Conservation (phyloP, 1,284 basidiomycete genomes). For the Ganoderma lucidum region DNA sequence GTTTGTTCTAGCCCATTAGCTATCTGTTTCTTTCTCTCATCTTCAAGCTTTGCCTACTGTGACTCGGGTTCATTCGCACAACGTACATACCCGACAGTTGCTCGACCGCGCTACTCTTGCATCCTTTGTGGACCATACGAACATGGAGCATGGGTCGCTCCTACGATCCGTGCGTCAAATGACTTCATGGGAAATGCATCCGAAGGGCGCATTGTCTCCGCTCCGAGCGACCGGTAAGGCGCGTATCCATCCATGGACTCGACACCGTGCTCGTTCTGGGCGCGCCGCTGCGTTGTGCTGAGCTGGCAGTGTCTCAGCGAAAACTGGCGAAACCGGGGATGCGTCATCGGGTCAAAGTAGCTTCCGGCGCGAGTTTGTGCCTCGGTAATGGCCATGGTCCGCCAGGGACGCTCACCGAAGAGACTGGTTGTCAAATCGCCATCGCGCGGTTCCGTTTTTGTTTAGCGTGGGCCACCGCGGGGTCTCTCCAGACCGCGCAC, state of each 20-base stretch:
- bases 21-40: neutral
- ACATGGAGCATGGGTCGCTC: neutral
- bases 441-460: neutral
- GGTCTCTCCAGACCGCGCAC: neutral
- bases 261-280: neutral
- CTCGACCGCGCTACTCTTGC: neutral
- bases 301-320: neutral
- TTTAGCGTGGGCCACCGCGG: constrained; percentile 1
- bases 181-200: neutral
- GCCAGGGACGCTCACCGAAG: neutral
- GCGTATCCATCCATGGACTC: neutral
- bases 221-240: neutral
- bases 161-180: neutral
- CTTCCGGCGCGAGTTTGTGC: neutral
- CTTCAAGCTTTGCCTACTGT: neutral
- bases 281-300: neutral
- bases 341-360: neutral
- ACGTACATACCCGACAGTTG: neutral
- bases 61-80: neutral
- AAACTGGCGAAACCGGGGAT: neutral
- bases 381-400: neutral
- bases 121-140: neutral
- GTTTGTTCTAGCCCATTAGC: neutral
- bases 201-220: neutral
- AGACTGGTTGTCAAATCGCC: neutral